Conservation (phyloP, 2,329 filamentous ascomycete species). For the Exophiala dermatitidis region DNA sequence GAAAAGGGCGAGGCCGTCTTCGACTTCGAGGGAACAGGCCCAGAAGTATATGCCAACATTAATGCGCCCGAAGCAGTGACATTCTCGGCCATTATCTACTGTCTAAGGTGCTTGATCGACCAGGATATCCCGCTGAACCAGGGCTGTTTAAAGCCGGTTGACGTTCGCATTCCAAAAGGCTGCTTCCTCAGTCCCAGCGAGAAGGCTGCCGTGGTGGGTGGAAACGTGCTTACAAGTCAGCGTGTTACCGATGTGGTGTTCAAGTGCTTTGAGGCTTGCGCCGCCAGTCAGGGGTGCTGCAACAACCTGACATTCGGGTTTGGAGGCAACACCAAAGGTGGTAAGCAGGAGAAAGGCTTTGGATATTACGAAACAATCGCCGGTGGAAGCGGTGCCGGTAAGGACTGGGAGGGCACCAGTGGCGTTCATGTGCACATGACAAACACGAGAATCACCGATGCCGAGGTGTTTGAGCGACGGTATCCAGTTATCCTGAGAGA, state of each 20-base stretch:
- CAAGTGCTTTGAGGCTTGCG: constrained; percentile 70
- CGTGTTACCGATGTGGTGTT: constrained; percentile 78
- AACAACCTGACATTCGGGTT: constrained; percentile 84
- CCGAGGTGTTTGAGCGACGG: constrained; percentile 71
- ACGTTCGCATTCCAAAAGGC: constrained; percentile 63
- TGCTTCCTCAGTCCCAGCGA: constrained; percentile 69
- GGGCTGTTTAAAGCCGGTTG: constrained; percentile 70
- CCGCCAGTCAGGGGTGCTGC: constrained; percentile 70
- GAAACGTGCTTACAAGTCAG: constrained; percentile 72
- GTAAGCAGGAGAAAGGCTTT: constrained; percentile 56
- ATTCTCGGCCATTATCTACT: constrained; percentile 80
- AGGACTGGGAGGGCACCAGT: constrained; percentile 66
- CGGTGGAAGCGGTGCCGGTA: constrained; percentile 68
- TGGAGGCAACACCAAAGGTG: constrained; percentile 52
- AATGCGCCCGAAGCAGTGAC: constrained; percentile 78
- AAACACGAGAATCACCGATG: constrained; percentile 78
- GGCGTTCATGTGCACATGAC: constrained; percentile 84
- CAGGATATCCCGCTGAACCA: constrained; percentile 82
- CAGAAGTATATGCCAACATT: constrained; percentile 71
- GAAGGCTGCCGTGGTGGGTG: constrained; percentile 72
- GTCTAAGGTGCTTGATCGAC: constrained; percentile 68
- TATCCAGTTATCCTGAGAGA: constrained; percentile 70
- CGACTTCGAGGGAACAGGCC: constrained; percentile 69
- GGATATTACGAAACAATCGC: constrained; percentile 87
- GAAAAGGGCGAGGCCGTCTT: constrained; percentile 69